Base-by-base conservation (phyloP, 768 basidiomycete genomes). In the Auriscalpium orientale region DNA sequence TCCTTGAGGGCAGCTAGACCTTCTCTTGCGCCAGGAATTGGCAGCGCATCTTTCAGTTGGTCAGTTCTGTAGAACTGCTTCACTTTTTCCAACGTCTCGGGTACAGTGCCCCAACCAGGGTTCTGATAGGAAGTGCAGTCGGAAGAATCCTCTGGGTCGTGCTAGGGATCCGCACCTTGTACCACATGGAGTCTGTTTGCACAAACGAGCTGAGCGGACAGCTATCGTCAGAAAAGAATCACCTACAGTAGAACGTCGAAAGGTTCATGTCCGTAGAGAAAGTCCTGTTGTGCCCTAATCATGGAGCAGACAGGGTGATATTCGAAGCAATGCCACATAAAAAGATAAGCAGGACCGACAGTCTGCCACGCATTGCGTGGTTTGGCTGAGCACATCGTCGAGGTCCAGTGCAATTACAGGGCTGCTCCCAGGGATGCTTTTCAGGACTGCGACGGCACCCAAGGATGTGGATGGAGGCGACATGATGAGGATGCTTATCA, bases 61-160 rank as follows among this genome's bases (percentile, higher is more conserved):
- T 62, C 58, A n/a, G 52, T 54, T 46, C 48, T 51, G 21, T 62
- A 60, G 48, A 62, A 57, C 10, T 53, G 53, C 16, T 53, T 46
- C 52, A 57, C 46, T 40, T 62, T 62, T 20, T 40, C 46, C 46
- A 35, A 18, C 10, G 58, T 62, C 9, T 51, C 38, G 21, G 57
- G 36, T 34, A 58, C 54, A 5, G 57, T 53, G 13, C 60, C 60
- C 60, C 60, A 61, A 6, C 60, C 60, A 49, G 60, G 60, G 40
- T 55, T 59, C 56, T 57, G 22, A 51, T 16, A 38, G 15, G 8
- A 38, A 34, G 49, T 15, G 11, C 6, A 51, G 18, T 20, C 33
- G 3, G 8, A 15, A 22, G n/a, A 13, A 13, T 7, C 11, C 10
- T 18, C 15, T 37, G 50, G 18, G 10, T 34, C 40, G 11, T 53